Evolutionary conservation across 768 basidiomycete species (phyloP), one percentile per base, ranked within the genome.

Genomic region (Termitomyces sp.): DNA sequence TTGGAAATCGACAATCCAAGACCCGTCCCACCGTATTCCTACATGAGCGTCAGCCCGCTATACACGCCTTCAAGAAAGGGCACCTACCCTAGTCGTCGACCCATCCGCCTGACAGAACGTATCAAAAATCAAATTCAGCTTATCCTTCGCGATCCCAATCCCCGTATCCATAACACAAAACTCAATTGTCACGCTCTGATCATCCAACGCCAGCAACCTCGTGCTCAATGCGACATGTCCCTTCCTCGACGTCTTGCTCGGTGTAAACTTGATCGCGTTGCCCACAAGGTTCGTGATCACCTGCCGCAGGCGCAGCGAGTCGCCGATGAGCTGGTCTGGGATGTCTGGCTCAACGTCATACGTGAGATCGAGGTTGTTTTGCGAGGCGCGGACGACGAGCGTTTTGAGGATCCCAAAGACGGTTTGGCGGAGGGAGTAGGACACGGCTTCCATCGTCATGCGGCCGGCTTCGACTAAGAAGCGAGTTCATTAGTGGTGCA

Each of bases 401-500:
- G 96, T 98, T 78, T 99, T 99, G 70, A 98, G 84, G 63, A 98
- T 97, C 34, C 94, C 94, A 69, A 98, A 98, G 46, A 98, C 94
- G 3, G 94, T 96, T 67, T 94, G 89, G n/a, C 97, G 91, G 34
- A 98, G 83, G 10, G 96, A 98, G 76, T 96, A 99, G 2, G 96
- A 90, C n/a, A 98, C 96, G 34, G 93, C 89, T 76, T 99, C 97
- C 91, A 99, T 97, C 2, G 95, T 98, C 97, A 99, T 99, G 12
- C 96, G 91, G 49, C 97, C 97, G 45, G 96, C 97, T 76, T 99
- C 97, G 69, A 98, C 96, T 97, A 67, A 8, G 66, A 7, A 37
- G 37, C 7, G 49, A 32, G 45, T 42, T 54, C 53, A 67, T 64
- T 61, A 68, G 59, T 52, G 7, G 65, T 55, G 52, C 42, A 15